Evolutionary conservation across 495 filamentous ascomycete species (phyloP), one percentile per base, ranked within the genome.

Genomic region (Polyplosphaeria fusca): DNA sequence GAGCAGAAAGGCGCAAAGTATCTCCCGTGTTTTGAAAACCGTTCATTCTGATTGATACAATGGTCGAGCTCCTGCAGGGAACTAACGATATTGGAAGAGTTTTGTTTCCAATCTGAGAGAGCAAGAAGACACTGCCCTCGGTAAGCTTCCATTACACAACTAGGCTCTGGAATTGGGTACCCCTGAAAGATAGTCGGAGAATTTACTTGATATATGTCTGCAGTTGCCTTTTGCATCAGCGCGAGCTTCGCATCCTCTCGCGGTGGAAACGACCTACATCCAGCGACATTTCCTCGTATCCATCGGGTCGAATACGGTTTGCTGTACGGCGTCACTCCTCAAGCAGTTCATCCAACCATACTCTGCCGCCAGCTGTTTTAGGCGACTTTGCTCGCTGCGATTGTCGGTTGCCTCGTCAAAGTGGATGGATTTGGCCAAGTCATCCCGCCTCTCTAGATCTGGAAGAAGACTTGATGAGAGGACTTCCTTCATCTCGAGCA

Each of bases 1-100:
- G 68, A 65, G 30, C 63, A 64, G 63, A 73, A 73, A 1, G 71
- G 71, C 23, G 67, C 55, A 54, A 73, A 73, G 52, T 68, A 68
- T 47, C 65, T 64, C 9, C 71, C 71, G 54, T 73, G 71, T 53
- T 73, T 72, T 0, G 71, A 73, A 47, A 71, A 73, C 3, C 71
- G 55, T 39, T 71, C 69, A 19, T 73, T 55, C 28, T 62, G 63
- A 20, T 66, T 56, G n/a, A 72, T 58, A 22, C 50, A 63, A 32
- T 67, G 50, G 28, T 66, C 68, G 12, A 70, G 42, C 47, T 67
- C 64, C 28, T 63, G 58, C 16, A 69, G 54, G 12, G 58, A 49
- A 12, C 20, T n/a, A 3, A 60, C 22, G 0, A 24, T 53, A 13
- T 57, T 45, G 1, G 27, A 5, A 2, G 54, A 53, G 22, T 58